Percentiles rank a stretch among this genome's conserved stretches.
These are phyloP conservation scores for Falciphora oryzae DNA, from an alignment of 2,329 filamentous ascomycete species.

Conservation along the genomic window DNA sequence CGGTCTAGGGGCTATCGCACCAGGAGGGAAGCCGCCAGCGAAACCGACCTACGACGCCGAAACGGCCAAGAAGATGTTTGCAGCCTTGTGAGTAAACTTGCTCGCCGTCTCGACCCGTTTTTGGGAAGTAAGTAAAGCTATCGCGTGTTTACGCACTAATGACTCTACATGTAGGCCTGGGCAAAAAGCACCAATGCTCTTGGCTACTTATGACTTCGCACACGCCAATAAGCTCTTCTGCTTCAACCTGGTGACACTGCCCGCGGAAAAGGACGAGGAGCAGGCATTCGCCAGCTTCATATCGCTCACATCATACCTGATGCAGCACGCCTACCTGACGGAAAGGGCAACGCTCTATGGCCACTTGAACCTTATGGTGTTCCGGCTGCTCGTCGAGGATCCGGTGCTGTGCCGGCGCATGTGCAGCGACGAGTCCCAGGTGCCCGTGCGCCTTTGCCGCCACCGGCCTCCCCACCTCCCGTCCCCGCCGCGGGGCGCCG, in stretches of 20 bases:
- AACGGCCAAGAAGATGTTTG: conserved; percentile 75
- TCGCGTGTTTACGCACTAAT: neutral
- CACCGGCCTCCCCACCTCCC: conserved; percentile 85
- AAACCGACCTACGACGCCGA: conserved; percentile 64
- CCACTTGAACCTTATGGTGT: conserved; percentile 75
- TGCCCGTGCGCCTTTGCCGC: conserved; percentile 74
- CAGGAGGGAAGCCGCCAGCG: conserved; percentile 58
- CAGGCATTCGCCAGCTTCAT: conserved; percentile 76
- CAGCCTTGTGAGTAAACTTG: conserved; percentile 58
- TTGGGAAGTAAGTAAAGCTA: too few relatives aligned
- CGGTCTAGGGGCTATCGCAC: conserved; percentile 70
- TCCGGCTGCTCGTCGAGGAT: conserved; percentile 85
- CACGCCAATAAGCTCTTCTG: conserved; percentile 95
- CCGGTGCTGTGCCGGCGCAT: conserved; percentile 74
- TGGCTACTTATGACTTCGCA: conserved; percentile 88
- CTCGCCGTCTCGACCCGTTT: neutral
- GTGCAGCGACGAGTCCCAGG: conserved; percentile 71
- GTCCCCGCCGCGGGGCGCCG: neutral
- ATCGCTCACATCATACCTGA: conserved; percentile 84
- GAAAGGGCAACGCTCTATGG: conserved; percentile 73
- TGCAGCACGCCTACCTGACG: conserved; percentile 88
- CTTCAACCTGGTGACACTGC: conserved; percentile 67
- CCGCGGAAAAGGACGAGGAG: conserved; percentile 55
- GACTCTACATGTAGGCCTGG: conserved; percentile 53
- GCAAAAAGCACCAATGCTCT: conserved; percentile 69